These are phyloP conservation scores for Protea cynaroides DNA, from an alignment of 164 flowering plant genomes.

Conservation along the genomic window DNA sequence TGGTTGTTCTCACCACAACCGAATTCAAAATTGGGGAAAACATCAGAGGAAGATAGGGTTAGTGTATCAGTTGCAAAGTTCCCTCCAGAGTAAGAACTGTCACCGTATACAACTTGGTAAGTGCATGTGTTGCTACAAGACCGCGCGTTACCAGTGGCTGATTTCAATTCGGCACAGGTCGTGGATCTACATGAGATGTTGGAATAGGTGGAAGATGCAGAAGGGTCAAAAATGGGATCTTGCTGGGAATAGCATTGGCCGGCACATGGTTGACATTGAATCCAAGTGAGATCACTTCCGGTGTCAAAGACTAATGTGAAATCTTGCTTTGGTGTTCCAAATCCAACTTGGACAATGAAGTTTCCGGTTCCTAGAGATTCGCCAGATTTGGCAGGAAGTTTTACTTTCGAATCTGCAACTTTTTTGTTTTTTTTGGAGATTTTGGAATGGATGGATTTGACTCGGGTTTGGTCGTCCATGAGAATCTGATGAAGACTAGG, in stretches of 20 bases:
- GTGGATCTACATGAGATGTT: slow-evolving; percentile 11
- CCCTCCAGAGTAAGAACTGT: slow-evolving; percentile 1
- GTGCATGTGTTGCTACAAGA: neutral
- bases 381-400: neutral
- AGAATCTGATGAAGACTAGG: neutral
- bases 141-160: too few species aligned
- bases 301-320: neutral
- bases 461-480: neutral
- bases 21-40: neutral
- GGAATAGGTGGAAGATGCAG: slow-evolving; percentile 17
- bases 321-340: neutral
- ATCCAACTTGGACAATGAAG: neutral
- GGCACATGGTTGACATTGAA: slow-evolving; percentile 30
- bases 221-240: slow-evolving; percentile 21
- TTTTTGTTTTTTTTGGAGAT: neutral
- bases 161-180: neutral
- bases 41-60: slow-evolving; percentile 5
- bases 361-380: neutral
- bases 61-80: slow-evolving; percentile 1
- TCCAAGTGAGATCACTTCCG: slow-evolving; percentile 28
- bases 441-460: neutral
- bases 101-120: neutral
- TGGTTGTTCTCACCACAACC: slow-evolving; percentile 4
- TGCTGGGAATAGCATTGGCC: slow-evolving; percentile 13
- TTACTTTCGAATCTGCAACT: neutral